These are phyloP conservation scores for Tetraselmis striata DNA, from an alignment of 139 green algal genomes.

Conservation along the genomic window DNA sequence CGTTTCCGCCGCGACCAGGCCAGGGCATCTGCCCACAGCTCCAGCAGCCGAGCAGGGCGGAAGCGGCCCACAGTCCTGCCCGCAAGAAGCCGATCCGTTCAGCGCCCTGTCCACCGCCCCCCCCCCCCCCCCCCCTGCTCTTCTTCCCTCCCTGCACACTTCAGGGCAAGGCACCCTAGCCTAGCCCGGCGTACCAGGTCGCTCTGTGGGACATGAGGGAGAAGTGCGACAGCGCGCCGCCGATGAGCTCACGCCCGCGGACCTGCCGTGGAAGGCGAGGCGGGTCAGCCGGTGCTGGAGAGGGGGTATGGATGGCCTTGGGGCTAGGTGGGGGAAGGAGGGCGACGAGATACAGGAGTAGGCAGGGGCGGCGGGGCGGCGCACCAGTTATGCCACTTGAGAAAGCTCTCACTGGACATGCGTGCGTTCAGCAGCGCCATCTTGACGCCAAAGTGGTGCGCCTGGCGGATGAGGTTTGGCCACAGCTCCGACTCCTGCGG, in stretches of 20 bases:
- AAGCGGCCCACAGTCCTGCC: slow-evolving; percentile 53
- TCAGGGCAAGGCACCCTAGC: too few species aligned
- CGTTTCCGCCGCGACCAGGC: slow-evolving; percentile 48
- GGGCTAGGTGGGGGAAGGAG: too few species aligned
- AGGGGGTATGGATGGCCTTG: too few species aligned
- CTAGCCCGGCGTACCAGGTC: slow-evolving; percentile 49
- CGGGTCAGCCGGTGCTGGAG: too few species aligned
- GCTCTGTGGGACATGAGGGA: slow-evolving; percentile 47
- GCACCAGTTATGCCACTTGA: slow-evolving; percentile 28
- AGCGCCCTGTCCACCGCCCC: too few species aligned
- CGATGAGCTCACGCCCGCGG: slow-evolving; percentile 20
- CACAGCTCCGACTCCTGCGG: slow-evolving; percentile 41
- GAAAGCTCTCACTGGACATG: slow-evolving; percentile 29
- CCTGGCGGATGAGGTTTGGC: slow-evolving; percentile 33
- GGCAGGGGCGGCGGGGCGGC: too few species aligned
- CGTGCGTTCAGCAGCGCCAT: slow-evolving; percentile 53
- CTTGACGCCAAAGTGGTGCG: slow-evolving; percentile 13
- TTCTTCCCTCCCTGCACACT: too few species aligned
- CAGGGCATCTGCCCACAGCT: slow-evolving; percentile 52
- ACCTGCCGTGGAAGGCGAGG: too few species aligned
- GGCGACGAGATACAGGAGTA: too few species aligned
- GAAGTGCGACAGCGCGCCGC: slow-evolving; percentile 33
- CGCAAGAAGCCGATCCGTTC: too few species aligned
- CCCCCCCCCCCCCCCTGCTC: too few species aligned
- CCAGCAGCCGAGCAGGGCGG: slow-evolving; percentile 47